Evolutionary conservation across 2,329 filamentous ascomycete species (phyloP).

Genomic region (Gaeumannomyces sp.): DNA sequence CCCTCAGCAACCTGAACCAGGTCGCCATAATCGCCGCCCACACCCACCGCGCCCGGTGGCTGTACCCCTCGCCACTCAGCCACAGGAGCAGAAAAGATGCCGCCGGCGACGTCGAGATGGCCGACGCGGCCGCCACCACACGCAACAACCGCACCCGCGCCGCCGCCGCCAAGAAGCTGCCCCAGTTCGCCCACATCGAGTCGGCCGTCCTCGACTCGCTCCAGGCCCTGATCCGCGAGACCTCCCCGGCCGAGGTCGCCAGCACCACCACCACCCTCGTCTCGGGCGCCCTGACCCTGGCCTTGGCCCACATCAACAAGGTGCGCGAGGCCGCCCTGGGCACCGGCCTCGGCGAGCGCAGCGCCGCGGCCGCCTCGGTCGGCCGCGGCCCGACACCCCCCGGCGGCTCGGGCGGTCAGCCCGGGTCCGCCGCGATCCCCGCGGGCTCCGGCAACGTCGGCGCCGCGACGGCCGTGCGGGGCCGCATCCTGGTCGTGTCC

Average conservation of each 20-base stretch:
- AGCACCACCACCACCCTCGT: constrained; percentile 78
- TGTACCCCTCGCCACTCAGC: constrained; percentile 61
- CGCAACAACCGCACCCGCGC: constrained; percentile 12
- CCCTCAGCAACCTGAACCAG: constrained; percentile 88
- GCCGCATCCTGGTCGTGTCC: constrained; percentile 82
- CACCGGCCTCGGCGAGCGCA: constrained; percentile 24
- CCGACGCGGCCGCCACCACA: constrained; percentile 25
- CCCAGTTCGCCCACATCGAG: constrained; percentile 84
- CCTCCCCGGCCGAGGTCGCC: constrained; percentile 58
- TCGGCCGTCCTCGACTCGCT: constrained; percentile 70
- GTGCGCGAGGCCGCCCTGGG: constrained; percentile 59
- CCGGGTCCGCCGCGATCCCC: constrained; percentile 31
- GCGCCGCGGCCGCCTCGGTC: constrained; percentile 12
- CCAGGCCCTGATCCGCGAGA: constrained; percentile 63
- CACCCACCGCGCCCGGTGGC: constrained; percentile 76
- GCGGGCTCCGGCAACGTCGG: constrained; percentile 18
- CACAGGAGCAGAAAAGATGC: constrained; percentile 18
- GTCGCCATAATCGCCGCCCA: constrained; percentile 90
- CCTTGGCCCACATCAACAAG: constrained; percentile 87
- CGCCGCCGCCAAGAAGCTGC: constrained; percentile 76
- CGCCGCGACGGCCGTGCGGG: constrained; percentile 50
- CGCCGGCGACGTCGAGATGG: constrained; percentile 54
- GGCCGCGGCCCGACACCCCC: background rate
- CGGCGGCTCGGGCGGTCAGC: background rate
- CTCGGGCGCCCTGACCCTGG: constrained; percentile 83